Evolutionary conservation across 345 rosid species (phyloP).

Genomic region (Erysimum cheiranthoides): DNA sequence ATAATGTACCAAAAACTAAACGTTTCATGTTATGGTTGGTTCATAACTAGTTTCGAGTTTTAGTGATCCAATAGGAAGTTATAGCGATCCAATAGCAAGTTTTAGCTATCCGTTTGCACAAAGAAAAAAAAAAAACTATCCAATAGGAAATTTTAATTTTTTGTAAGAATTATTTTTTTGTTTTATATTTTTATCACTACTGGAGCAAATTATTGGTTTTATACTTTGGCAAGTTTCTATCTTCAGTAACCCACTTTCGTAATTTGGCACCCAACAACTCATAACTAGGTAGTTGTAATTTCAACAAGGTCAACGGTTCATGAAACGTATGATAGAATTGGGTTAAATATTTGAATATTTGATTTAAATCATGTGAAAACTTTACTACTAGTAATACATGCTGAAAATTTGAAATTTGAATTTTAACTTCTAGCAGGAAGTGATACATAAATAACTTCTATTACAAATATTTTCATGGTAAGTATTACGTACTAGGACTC

Average conservation of each 20-base stretch:
- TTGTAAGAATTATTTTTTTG: background rate
- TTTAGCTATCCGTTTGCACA: no score
- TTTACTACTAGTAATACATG: background rate
- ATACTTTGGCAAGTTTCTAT: conserved; percentile 25
- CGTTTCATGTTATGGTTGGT: conserved; percentile 60
- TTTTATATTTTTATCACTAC: conserved; percentile 10
- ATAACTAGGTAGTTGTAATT: conserved; percentile 25
- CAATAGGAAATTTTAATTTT: background rate
- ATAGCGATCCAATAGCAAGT: no score
- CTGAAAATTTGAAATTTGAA: background rate
- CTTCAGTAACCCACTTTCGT: conserved; percentile 35
- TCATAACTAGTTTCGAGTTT: conserved; percentile 40
- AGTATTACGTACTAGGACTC: background rate
- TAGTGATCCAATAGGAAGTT: conserved; percentile 35
- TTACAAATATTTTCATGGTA: background rate
- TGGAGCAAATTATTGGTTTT: conserved; percentile 35
- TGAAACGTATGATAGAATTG: background rate
- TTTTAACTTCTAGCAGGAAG: background rate
- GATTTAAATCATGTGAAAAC: background rate
- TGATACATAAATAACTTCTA: background rate
- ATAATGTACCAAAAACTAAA: conserved; percentile 37
- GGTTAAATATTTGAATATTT: background rate
- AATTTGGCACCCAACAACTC: conserved; percentile 25
- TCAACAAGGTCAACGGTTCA: conserved; percentile 38
- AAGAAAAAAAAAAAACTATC: no score